Evolutionary conservation across 306 rosid genomes (phyloP).

Genomic region (Gastrolobium bilobum): DNA sequence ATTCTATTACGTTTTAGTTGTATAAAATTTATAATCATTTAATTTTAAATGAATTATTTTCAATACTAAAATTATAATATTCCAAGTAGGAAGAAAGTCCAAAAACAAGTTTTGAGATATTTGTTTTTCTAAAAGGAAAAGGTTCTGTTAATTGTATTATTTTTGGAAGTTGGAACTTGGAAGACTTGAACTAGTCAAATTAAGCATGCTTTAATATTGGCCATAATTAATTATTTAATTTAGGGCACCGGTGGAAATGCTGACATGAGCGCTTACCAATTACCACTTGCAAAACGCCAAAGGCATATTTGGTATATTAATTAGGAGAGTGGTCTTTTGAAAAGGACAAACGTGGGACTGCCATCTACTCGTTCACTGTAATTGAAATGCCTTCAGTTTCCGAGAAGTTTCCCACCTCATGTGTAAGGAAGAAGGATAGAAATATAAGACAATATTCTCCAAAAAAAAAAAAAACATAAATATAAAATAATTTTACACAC

Average conservation of each 20-base stretch:
- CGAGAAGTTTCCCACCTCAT: not conserved
- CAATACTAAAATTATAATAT: not conserved
- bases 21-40: too few species aligned
- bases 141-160: not conserved
- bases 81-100: not conserved
- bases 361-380: not conserved
- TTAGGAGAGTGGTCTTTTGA: not conserved
- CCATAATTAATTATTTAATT: not conserved
- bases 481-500: too few species aligned
- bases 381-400: not conserved
- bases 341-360: not conserved
- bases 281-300: not conserved
- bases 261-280: slow-evolving; percentile 29
- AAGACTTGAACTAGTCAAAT: not conserved
- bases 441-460: too few species aligned
- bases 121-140: not conserved
- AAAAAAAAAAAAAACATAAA: too few species aligned
- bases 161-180: not conserved
- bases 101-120: not conserved
- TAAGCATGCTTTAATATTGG: not conserved
- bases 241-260: not conserved
- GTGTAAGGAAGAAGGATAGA: too few species aligned
- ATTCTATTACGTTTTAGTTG: too few species aligned
- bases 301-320: too few species aligned
- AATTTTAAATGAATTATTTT: not conserved